A percentile compares a stretch with the other conserved stretches of the same genome.
These are phyloP conservation scores for Tetrahymena borealis DNA, from an alignment of 73 alveolate species.

Conservation along the genomic window DNA sequence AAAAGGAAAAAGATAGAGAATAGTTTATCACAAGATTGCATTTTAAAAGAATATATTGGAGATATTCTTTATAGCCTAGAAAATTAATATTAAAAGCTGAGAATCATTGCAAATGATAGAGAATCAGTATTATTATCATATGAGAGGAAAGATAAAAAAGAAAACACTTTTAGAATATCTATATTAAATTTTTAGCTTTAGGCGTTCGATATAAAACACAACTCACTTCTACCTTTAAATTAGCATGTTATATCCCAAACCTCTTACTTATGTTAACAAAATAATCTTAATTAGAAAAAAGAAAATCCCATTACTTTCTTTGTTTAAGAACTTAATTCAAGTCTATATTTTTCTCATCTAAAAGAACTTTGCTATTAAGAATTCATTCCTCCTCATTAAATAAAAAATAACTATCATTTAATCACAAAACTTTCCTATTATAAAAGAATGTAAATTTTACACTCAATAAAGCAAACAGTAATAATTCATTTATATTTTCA, in stretches of 20 bases:
- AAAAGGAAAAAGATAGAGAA: not conserved
- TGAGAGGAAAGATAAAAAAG: not conserved
- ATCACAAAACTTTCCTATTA: not conserved
- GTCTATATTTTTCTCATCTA: not conserved
- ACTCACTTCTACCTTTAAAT: not conserved
- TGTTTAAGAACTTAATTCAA: not conserved
- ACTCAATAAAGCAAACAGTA: not conserved
- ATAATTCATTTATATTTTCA: not conserved
- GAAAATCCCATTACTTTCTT: not conserved
- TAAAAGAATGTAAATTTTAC: not conserved
- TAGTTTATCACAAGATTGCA: not conserved
- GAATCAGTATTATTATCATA: not conserved
- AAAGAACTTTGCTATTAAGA: not conserved
- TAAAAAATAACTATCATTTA: not conserved
- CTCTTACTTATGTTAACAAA: too few species aligned
- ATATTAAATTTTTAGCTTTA: not conserved
- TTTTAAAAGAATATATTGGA: not conserved
- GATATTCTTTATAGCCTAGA: not conserved
- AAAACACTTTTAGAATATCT: not conserved
- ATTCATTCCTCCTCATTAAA: not conserved
- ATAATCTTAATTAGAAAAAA: not conserved
- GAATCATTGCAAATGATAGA: not conserved
- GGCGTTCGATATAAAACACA: not conserved
- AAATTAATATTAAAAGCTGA: not conserved
- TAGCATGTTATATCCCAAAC: not conserved